phyloP scores from a whole-genome alignment of 805 yeast species.

The Myxozyma udenii region DNA sequence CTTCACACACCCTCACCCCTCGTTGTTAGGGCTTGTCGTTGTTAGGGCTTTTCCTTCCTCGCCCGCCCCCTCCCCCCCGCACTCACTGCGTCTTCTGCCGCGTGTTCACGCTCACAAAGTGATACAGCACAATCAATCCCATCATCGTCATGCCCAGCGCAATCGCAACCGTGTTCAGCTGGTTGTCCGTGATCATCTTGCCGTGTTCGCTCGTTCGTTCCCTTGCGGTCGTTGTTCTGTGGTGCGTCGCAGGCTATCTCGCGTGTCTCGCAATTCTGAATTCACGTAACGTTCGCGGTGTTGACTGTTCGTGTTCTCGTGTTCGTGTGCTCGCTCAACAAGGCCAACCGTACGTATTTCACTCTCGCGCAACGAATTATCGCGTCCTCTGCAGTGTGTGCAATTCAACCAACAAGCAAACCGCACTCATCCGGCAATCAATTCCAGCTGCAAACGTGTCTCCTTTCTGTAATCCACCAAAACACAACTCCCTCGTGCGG shows the following conservation, averaged over 20 bases:
- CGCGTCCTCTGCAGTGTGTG: no score
- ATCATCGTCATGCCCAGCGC: constrained; percentile 71
- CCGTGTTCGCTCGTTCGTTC: background rate
- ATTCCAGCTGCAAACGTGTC: no score
- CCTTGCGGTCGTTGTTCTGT: background rate
- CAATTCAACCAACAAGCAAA: no score
- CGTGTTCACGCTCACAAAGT: constrained; percentile 41
- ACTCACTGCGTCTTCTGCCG: constrained; percentile 2
- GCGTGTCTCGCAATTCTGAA: background rate
- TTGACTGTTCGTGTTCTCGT: no score
- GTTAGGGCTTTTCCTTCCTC: background rate
- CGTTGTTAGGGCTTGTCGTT: background rate
- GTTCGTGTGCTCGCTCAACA: no score
- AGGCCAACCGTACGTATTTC: no score
- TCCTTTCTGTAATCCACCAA: no score
- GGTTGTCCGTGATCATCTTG: constrained; percentile 84
- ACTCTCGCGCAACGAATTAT: no score
- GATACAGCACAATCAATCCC: constrained; percentile 68
- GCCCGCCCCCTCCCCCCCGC: background rate
- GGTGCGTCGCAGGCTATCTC: background rate
- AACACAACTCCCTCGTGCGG: no score
- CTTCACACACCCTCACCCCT: background rate
- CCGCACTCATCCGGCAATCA: no score
- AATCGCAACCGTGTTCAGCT: constrained; percentile 69
- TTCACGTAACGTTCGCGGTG: background rate